Conservation (phyloP, 257 asterid genomes). For the Salvia hispanica region DNA sequence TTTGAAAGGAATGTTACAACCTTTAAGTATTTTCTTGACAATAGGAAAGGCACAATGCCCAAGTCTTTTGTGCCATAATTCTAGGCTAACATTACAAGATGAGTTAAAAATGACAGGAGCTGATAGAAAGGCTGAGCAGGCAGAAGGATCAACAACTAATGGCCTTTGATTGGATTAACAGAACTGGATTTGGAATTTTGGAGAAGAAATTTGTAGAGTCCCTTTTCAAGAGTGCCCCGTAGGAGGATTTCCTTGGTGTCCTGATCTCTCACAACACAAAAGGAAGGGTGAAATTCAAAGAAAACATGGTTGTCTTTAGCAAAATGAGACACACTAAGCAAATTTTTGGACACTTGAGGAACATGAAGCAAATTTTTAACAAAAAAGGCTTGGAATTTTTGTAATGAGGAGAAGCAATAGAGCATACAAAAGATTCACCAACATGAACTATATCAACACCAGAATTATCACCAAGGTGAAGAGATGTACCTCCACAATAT, state of each 20-base stretch:
- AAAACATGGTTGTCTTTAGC: too few relatives aligned
- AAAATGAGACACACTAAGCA: too few relatives aligned
- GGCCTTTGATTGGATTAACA: too few relatives aligned
- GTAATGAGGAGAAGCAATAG: too few relatives aligned
- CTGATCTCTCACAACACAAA: slow-evolving; percentile 5
- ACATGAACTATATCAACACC: background rate
- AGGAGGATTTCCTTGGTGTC: background rate
- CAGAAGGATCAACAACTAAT: too few relatives aligned
- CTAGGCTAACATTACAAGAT: background rate
- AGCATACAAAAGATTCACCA: background rate
- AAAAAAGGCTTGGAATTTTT: background rate
- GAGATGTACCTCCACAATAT: background rate
- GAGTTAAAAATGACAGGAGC: too few relatives aligned
- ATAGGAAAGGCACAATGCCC: background rate
- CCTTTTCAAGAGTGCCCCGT: background rate
- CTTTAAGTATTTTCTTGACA: background rate
- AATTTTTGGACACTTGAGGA: too few relatives aligned
- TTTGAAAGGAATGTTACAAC: background rate
- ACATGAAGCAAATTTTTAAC: background rate
- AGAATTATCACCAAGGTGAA: background rate
- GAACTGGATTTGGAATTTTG: background rate
- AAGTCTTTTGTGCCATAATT: background rate
- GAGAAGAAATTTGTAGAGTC: background rate
- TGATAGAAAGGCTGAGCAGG: too few relatives aligned
- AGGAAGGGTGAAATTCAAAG: slow-evolving; percentile 2